Evolutionary conservation across 306 rosid species (phyloP).

Genomic region (Aeschynomene evenia): DNA sequence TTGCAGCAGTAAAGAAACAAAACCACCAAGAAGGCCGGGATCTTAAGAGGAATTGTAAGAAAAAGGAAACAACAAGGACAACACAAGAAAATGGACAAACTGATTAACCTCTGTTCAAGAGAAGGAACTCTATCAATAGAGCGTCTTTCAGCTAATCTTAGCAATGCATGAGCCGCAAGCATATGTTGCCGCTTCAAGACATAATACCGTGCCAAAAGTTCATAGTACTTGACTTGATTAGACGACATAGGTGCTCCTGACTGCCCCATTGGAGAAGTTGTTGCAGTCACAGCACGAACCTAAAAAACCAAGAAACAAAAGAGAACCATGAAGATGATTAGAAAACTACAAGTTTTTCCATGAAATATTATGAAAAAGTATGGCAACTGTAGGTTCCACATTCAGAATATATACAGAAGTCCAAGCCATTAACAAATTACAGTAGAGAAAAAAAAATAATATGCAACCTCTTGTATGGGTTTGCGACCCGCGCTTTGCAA

Average conservation of each 20-base stretch:
- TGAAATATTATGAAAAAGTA: not conserved
- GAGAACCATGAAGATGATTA: slow-evolving; percentile 28
- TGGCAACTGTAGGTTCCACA: slow-evolving; percentile 15
- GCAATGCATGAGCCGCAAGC: slow-evolving; percentile 91
- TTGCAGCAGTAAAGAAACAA: slow-evolving; percentile 25
- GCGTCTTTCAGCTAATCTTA: slow-evolving; percentile 84
- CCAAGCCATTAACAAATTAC: slow-evolving; percentile 20
- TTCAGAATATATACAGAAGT: slow-evolving; percentile 19
- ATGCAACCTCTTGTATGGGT: slow-evolving; percentile 71
- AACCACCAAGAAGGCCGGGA: slow-evolving; percentile 12
- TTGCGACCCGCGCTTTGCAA: slow-evolving; percentile 80
- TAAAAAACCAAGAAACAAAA: slow-evolving; percentile 35
- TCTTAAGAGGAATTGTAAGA: slow-evolving; percentile 18
- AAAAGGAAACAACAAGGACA: slow-evolving; percentile 1
- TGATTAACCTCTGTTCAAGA: slow-evolving; percentile 72
- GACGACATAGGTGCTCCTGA: slow-evolving; percentile 58
- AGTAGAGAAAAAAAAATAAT: slow-evolving; percentile 29
- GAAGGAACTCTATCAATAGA: slow-evolving; percentile 63
- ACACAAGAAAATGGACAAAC: slow-evolving; percentile 17
- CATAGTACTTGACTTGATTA: slow-evolving; percentile 73
- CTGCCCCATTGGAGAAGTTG: slow-evolving; percentile 64
- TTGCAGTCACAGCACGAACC: slow-evolving; percentile 70
- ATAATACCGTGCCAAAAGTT: slow-evolving; percentile 89
- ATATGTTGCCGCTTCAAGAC: slow-evolving; percentile 86
- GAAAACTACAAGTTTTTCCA: slow-evolving; percentile 2